Conservation (phyloP, 257 asterid species). For the Mentha longifolia region DNA sequence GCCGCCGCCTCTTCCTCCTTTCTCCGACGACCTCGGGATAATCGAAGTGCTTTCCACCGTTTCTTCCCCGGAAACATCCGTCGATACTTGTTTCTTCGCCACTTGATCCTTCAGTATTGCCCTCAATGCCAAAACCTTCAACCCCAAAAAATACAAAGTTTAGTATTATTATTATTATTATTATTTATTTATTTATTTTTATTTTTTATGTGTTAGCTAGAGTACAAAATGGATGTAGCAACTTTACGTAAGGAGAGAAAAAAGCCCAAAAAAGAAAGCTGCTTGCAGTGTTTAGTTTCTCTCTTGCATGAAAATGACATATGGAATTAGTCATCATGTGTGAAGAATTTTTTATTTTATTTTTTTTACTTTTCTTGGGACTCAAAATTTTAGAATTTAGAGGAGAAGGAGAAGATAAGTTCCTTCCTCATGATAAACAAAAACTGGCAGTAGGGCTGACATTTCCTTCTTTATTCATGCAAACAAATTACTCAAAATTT, state of each 20-base stretch:
- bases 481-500: background rate
- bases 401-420: no score
- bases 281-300: background rate
- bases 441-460: slow-evolving; percentile 6
- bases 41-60: slow-evolving; percentile 87
- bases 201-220: background rate
- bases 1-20: slow-evolving; percentile 25
- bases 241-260: background rate
- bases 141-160: no score
- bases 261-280: background rate
- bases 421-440: background rate
- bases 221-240: background rate
- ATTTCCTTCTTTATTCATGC: background rate
- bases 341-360: background rate
- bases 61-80: slow-evolving; percentile 75
- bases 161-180: no score
- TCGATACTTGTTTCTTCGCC: slow-evolving; percentile 64
- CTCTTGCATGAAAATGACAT: slow-evolving; percentile 17
- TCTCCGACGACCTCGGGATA: slow-evolving; percentile 46
- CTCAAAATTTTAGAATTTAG: background rate
- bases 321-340: background rate
- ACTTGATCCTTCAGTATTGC: slow-evolving; percentile 73
- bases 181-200: no score
- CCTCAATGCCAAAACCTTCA: slow-evolving; percentile 69
- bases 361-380: background rate